These are phyloP conservation scores for Meyerozyma carpophila DNA, from an alignment of 1,139 yeast species.

Conservation along the genomic window DNA sequence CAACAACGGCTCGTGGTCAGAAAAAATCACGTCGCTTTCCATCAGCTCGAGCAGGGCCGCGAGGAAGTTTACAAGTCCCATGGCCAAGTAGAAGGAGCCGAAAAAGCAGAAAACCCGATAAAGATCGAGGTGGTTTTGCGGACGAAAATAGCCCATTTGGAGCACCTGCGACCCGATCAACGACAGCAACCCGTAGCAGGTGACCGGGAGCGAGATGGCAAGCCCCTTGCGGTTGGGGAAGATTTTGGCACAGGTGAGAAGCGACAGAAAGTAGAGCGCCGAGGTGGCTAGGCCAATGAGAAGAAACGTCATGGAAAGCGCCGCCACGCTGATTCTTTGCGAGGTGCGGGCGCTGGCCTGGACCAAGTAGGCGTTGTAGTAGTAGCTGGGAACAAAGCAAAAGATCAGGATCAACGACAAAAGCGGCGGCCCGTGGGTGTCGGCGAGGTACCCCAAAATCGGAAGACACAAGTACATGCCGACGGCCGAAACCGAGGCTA, in stretches of 20 bases:
- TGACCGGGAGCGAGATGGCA: slow-evolving; percentile 83
- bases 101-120: slow-evolving; percentile 53
- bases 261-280: slow-evolving; percentile 68
- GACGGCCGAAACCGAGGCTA: slow-evolving; percentile 69
- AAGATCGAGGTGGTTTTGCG: slow-evolving; percentile 37
- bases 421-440: slow-evolving; percentile 76
- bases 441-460: slow-evolving; percentile 75
- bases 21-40: slow-evolving; percentile 47
- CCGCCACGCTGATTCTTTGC: slow-evolving; percentile 15
- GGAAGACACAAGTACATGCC: slow-evolving; percentile 90
- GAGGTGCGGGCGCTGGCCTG: slow-evolving; percentile 7
- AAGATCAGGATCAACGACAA: slow-evolving; percentile 59
- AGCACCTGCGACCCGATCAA: slow-evolving; percentile 56
- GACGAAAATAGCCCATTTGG: slow-evolving; percentile 35
- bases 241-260: slow-evolving; percentile 79
- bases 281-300: slow-evolving; percentile 79
- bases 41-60: slow-evolving; percentile 62
- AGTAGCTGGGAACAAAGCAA: slow-evolving; percentile 72
- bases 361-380: slow-evolving; percentile 27
- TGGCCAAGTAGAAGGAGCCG: slow-evolving; percentile 48
- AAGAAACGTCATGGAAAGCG: slow-evolving; percentile 35
- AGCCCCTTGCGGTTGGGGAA: slow-evolving; percentile 71
- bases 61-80: slow-evolving; percentile 56
- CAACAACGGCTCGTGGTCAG: slow-evolving; percentile 21
- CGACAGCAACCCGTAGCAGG: slow-evolving; percentile 80